Conservation (phyloP, 371 early-diverging fungal genomes). For the Mucor sp. region DNA sequence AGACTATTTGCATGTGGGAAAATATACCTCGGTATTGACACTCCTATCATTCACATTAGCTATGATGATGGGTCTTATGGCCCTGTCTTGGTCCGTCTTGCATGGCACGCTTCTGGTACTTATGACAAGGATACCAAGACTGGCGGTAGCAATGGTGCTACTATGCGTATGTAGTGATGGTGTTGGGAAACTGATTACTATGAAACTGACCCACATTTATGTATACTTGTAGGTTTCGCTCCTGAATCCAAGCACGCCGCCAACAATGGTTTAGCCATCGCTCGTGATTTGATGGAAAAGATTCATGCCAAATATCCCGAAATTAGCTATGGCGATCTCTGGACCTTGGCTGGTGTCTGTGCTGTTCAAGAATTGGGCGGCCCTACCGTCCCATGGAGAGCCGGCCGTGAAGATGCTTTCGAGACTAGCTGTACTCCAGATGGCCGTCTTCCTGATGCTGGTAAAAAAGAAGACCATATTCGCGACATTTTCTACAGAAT, state of each 20-base stretch:
- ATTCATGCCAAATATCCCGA: constrained; percentile 85
- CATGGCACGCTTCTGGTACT: constrained; percentile 87
- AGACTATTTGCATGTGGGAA: neutral
- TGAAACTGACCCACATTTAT: neutral
- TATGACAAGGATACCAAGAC: constrained; percentile 63
- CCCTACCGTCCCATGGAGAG: constrained; percentile 84
- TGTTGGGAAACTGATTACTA: neutral
- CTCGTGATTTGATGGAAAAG: constrained; percentile 80
- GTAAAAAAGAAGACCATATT: constrained; percentile 72
- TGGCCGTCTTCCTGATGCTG: constrained; percentile 92
- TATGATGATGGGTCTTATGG: constrained; percentile 33
- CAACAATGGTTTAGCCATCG: constrained; percentile 84
- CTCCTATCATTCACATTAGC: neutral
- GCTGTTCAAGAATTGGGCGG: constrained; percentile 93
- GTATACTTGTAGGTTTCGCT: constrained; percentile 44
- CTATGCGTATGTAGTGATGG: constrained; percentile 56
- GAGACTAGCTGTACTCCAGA: constrained; percentile 71
- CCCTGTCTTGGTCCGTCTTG: constrained; percentile 52
- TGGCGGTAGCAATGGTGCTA: constrained; percentile 83
- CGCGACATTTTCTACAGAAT: constrained; percentile 91
- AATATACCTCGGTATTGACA: neutral
- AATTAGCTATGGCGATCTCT: constrained; percentile 91
- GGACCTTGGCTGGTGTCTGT: constrained; percentile 91
- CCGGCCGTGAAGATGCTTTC: constrained; percentile 78
- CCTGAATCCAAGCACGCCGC: constrained; percentile 82